A percentile compares a stretch with the other conserved stretches of the same genome.
Conservation (phyloP, 345 rosid species). For the Adansonia digitata region DNA sequence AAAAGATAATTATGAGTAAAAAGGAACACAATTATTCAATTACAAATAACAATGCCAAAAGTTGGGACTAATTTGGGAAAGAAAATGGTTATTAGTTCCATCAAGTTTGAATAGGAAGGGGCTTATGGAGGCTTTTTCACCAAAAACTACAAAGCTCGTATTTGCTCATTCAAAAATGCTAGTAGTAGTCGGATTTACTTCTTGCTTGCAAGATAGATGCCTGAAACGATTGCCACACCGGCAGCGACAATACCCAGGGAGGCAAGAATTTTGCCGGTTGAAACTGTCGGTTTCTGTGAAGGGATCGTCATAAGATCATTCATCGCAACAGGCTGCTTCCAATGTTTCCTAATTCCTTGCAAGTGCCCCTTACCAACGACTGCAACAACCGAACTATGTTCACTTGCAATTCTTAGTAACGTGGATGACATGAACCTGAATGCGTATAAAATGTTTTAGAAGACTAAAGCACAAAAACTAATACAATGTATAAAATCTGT, state of each 20-base stretch:
- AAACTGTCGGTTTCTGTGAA: conserved; percentile 32
- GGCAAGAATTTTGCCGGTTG: conserved; percentile 47
- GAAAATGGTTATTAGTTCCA: neutral
- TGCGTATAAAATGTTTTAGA: conserved; percentile 11
- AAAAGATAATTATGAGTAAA: no score
- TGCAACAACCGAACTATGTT: conserved; percentile 81
- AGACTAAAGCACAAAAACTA: neutral
- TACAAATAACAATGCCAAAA: neutral
- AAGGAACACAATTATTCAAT: no score
- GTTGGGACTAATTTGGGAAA: neutral
- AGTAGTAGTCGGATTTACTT: conserved; percentile 25
- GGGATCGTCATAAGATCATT: conserved; percentile 68
- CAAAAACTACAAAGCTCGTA: neutral
- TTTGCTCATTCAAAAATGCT: neutral
- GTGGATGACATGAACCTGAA: conserved; percentile 81
- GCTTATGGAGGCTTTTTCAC: neutral
- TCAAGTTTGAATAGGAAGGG: neutral
- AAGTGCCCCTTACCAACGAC: conserved; percentile 95
- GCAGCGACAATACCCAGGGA: conserved; percentile 60
- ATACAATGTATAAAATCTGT: neutral
- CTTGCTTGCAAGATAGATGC: conserved; percentile 53
- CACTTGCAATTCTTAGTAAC: conserved; percentile 59
- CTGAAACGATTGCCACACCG: conserved; percentile 67
- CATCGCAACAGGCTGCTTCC: conserved; percentile 78
- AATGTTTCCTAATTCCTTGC: conserved; percentile 70